These are phyloP conservation scores for Zizania latifolia DNA, from an alignment of 176 grass and related monocot genomes.

Conservation along the genomic window DNA sequence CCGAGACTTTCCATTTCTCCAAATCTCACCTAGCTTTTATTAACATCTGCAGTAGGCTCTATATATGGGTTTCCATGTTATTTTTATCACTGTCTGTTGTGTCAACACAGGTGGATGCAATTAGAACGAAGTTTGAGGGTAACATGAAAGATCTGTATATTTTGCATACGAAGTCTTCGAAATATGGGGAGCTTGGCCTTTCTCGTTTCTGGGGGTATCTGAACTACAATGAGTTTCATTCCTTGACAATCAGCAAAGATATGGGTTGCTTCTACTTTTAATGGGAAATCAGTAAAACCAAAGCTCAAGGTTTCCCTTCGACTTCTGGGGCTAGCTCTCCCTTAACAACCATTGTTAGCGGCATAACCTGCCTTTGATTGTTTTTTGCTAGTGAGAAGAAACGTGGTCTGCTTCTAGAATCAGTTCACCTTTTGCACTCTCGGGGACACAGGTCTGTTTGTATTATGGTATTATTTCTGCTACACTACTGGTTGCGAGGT, in stretches of 20 bases:
- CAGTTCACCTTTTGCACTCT: neutral
- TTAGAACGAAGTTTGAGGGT: slow-evolving; percentile 52
- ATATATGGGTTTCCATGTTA: neutral
- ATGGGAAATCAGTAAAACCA: neutral
- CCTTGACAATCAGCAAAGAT: slow-evolving; percentile 26
- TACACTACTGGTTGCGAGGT: neutral
- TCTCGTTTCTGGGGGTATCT: slow-evolving; percentile 80
- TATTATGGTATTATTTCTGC: too few species aligned
- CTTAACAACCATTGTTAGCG: neutral
- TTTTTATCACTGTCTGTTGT: slow-evolving; percentile 13
- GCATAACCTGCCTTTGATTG: neutral
- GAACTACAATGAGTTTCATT: slow-evolving; percentile 89
- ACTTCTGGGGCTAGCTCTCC: neutral
- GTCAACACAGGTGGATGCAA: slow-evolving; percentile 50
- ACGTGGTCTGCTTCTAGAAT: slow-evolving; percentile 7
- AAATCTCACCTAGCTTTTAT: neutral
- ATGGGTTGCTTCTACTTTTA: slow-evolving; percentile 40
- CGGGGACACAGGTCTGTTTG: neutral
- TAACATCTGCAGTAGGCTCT: neutral
- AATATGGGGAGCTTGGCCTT: slow-evolving; percentile 67
- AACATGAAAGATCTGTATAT: slow-evolving; percentile 65
- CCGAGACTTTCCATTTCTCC: neutral
- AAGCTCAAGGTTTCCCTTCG: neutral
- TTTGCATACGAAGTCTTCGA: slow-evolving; percentile 65
- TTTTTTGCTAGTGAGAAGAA: neutral